Percentiles rank a stretch among this genome's conserved stretches.
phyloP scores from a whole-genome alignment of 31 red algal species.

The Bonnemaisonia californica region DNA sequence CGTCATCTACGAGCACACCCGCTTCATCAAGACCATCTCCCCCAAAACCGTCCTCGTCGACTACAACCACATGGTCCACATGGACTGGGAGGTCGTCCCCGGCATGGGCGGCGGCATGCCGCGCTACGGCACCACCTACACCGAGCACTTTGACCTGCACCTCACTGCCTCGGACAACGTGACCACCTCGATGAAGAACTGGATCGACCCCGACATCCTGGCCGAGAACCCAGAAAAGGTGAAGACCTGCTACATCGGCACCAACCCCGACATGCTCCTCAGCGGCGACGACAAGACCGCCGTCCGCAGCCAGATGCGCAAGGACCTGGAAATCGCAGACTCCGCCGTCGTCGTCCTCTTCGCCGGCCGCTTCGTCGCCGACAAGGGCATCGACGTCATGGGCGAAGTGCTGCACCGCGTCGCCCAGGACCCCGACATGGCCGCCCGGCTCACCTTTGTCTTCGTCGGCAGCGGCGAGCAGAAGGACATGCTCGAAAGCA shows the following conservation, averaged over 20 bases:
- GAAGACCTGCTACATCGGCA: constrained; percentile 72
- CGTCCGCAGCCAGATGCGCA: constrained; percentile 42
- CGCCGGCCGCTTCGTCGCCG: constrained; percentile 54
- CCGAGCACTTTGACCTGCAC: constrained; percentile 52
- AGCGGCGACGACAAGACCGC: constrained; percentile 28
- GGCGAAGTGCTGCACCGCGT: constrained; percentile 43
- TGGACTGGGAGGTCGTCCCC: constrained; percentile 66
- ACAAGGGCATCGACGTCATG: constrained; percentile 72
- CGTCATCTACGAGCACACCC: constrained; percentile 64
- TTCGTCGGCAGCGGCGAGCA: constrained; percentile 64
- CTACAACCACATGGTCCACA: constrained; percentile 77
- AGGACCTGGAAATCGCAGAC: constrained; percentile 38
- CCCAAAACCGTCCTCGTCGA: constrained; percentile 50
- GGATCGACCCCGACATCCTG: constrained; percentile 52
- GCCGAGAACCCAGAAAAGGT: constrained; percentile 37
- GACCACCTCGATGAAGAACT: constrained; percentile 48
- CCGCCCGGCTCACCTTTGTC: constrained; percentile 37
- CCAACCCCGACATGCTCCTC: constrained; percentile 23
- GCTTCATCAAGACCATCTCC: constrained; percentile 56
- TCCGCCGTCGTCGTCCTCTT: constrained; percentile 51
- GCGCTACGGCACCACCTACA: constrained; percentile 46
- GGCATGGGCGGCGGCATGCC: constrained; percentile 62
- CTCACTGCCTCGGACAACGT: constrained; percentile 69
- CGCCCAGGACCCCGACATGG: constrained; percentile 31
- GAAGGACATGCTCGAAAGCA: constrained; percentile 45